Conservation (phyloP, 2,329 filamentous ascomycete genomes). For the Botrytis byssoidea region DNA sequence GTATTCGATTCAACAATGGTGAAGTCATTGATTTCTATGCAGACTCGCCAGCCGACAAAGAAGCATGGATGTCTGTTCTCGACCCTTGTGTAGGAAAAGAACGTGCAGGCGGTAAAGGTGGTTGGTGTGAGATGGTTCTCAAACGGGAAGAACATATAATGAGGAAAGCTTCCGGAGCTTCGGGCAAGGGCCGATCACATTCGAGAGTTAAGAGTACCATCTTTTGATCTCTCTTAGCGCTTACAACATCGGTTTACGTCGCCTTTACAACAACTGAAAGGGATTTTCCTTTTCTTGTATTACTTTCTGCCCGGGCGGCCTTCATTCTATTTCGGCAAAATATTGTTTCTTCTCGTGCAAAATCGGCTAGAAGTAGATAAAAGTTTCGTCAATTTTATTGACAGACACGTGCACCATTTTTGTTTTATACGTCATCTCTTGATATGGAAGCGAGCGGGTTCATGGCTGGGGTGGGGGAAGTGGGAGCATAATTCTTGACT, state of each 20-base stretch:
- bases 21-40: constrained; percentile 87
- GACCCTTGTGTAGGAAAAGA: constrained; percentile 61
- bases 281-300: constrained; percentile 13
- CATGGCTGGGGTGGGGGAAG: constrained; percentile 1
- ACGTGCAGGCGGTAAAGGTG: constrained; percentile 51
- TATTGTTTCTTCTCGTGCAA: constrained; percentile 1
- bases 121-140: constrained; percentile 68
- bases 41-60: constrained; percentile 82
- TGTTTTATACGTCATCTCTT: constrained; percentile 4
- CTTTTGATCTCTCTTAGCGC: constrained; percentile 13
- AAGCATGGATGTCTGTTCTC: constrained; percentile 90
- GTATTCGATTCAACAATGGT: constrained; percentile 96
- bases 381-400: constrained; percentile 7
- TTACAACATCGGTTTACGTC: background rate
- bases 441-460: constrained; percentile 10
- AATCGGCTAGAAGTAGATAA: constrained; percentile 8
- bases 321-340: constrained; percentile 8
- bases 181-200: constrained; percentile 33
- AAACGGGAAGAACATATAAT: constrained; percentile 52
- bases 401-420: constrained; percentile 8
- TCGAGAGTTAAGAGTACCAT: constrained; percentile 37
- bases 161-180: constrained; percentile 30
- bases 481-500: constrained; percentile 20
- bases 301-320: constrained; percentile 18
- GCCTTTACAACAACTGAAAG: background rate